Percentiles rank a stretch among this genome's conserved stretches.
Evolutionary conservation across 768 basidiomycete genomes (phyloP).

Genomic region (Amanita fuliginea): DNA sequence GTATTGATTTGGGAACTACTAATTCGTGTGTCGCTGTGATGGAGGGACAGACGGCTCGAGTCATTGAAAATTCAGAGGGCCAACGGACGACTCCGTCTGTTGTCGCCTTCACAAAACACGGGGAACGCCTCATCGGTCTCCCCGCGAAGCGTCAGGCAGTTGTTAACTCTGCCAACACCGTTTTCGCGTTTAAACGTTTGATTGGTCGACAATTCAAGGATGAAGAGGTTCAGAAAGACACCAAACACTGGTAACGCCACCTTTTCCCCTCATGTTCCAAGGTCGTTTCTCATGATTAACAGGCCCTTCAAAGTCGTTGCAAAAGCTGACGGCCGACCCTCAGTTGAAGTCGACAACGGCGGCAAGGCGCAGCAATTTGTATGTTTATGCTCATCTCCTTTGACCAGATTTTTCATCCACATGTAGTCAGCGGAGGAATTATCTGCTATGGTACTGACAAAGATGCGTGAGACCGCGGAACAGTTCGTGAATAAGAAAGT

Average conservation of each 20-base stretch:
- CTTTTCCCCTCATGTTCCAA: background rate
- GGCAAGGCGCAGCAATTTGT: slow-evolving; percentile 78
- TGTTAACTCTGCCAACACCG: slow-evolving; percentile 89
- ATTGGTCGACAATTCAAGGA: slow-evolving; percentile 92
- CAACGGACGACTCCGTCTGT: slow-evolving; percentile 97
- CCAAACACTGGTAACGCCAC: slow-evolving; percentile 60
- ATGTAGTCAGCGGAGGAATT: slow-evolving; percentile 72
- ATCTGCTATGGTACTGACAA: slow-evolving; percentile 78
- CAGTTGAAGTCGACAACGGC: slow-evolving; percentile 76
- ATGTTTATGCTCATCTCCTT: slow-evolving; percentile 18
- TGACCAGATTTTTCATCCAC: slow-evolving; percentile 8
- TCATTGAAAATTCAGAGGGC: slow-evolving; percentile 97
- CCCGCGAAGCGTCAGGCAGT: slow-evolving; percentile 97
- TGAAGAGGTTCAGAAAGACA: slow-evolving; percentile 87
- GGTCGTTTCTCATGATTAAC: background rate
- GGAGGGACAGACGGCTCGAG: slow-evolving; percentile 91
- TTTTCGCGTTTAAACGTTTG: slow-evolving; percentile 89
- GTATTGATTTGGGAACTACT: slow-evolving; percentile 94
- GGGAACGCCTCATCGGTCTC: slow-evolving; percentile 90
- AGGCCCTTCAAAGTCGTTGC: slow-evolving; percentile 79
- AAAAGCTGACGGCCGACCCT: slow-evolving; percentile 65
- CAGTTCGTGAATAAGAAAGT: slow-evolving; percentile 87
- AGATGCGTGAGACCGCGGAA: slow-evolving; percentile 96
- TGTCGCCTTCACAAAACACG: slow-evolving; percentile 97
- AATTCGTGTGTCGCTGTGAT: slow-evolving; percentile 90